Conservation (phyloP, 805 yeast species). For the Soucietia sequanensis region DNA sequence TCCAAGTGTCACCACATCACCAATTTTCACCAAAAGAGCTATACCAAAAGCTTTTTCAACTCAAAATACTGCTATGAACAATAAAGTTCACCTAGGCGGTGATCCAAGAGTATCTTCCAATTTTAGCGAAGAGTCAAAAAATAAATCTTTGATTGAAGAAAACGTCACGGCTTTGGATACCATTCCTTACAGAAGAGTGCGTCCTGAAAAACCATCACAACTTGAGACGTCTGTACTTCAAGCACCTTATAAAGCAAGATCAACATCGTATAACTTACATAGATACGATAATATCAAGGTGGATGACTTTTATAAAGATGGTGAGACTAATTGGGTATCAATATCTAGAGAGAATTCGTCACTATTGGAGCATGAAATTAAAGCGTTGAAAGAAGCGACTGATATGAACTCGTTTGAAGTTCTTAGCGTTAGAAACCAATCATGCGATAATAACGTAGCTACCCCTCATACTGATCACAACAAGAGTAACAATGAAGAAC, state of each 20-base stretch:
- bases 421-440: no score
- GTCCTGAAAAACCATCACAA: constrained; percentile 3
- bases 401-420: constrained; percentile 9
- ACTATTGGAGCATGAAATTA: constrained; percentile 18
- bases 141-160: background rate
- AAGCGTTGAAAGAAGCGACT: constrained; percentile 18
- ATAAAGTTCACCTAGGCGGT: no score
- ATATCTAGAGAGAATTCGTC: constrained; percentile 25
- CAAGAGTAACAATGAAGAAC: background rate
- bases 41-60: no score
- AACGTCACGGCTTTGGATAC: constrained; percentile 3
- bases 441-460: no score
- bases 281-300: background rate
- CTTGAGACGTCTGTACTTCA: no score
- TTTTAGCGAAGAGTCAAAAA: background rate
- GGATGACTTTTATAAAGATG: constrained; percentile 13
- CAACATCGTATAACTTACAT: no score
- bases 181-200: constrained; percentile 1
- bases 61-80: no score
- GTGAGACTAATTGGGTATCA: constrained; percentile 24
- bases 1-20: background rate
- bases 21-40: background rate
- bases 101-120: background rate
- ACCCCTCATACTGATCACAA: no score
- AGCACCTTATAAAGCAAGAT: no score